phyloP scores from a whole-genome alignment of 805 yeast genomes.

The Pachysolen tannophilus region DNA sequence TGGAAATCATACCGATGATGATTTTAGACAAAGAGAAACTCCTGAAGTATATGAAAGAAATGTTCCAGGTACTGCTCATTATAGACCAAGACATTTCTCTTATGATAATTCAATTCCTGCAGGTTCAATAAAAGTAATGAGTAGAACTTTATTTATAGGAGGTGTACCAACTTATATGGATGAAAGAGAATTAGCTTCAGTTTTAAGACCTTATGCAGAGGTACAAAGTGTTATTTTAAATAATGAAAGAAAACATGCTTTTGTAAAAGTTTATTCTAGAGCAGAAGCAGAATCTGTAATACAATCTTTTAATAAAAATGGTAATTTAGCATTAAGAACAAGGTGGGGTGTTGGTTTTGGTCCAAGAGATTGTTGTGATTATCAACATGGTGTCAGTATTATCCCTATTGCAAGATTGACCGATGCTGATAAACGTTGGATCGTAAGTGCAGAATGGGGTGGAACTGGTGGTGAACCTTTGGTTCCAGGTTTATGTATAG shows the following conservation, averaged over 20 bases:
- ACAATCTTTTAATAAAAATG: conserved; percentile 53
- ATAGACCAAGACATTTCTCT: conserved; percentile 64
- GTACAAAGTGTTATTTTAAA: conserved; percentile 88
- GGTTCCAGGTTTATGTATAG: conserved; percentile 73
- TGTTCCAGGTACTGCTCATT: conserved; percentile 65
- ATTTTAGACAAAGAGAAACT: neutral
- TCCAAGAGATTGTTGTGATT: conserved; percentile 96
- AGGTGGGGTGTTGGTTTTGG: conserved; percentile 99
- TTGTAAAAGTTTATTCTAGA: conserved; percentile 89
- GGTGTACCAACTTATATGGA: conserved; percentile 84
- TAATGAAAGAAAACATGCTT: conserved; percentile 89
- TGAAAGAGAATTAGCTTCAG: conserved; percentile 60
- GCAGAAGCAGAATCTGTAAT: conserved; percentile 84
- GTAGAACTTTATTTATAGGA: conserved; percentile 90
- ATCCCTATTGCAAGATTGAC: conserved; percentile 85
- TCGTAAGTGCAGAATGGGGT: conserved; percentile 88
- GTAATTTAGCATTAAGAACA: conserved; percentile 59
- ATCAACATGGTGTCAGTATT: conserved; percentile 80
- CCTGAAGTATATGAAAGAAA: conserved; percentile 46
- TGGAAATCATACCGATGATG: conserved; percentile 12
- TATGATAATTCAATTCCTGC: conserved; percentile 66
- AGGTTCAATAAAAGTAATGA: conserved; percentile 72
- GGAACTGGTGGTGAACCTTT: conserved; percentile 89
- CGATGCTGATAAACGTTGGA: conserved; percentile 91
- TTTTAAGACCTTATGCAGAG: conserved; percentile 78